phyloP scores from a whole-genome alignment of 2,329 filamentous ascomycete species.

The Aspergillus aculeatinus region DNA sequence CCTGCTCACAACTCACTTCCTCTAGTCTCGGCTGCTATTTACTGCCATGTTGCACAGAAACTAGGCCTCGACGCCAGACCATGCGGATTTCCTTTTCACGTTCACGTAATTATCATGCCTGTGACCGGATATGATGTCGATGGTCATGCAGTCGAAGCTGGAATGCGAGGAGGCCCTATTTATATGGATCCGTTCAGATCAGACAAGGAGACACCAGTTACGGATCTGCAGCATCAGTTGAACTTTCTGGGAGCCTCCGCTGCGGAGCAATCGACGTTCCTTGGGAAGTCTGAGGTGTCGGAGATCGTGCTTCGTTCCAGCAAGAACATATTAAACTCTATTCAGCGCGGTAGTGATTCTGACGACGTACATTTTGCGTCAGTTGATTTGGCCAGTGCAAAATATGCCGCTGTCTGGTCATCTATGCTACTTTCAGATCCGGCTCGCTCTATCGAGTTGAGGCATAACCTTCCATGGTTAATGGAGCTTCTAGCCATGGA shows the following conservation, averaged over 20 bases:
- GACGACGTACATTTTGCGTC: conserved; percentile 27
- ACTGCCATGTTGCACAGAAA: conserved; percentile 72
- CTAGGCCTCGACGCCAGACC: conserved; percentile 74
- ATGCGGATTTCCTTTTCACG: conserved; percentile 80
- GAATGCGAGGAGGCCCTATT: conserved; percentile 55
- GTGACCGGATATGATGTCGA: conserved; percentile 62
- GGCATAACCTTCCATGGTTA: conserved; percentile 64
- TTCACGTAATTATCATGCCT: conserved; percentile 74
- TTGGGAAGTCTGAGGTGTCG: conserved; percentile 63
- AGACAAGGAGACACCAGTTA: conserved; percentile 63
- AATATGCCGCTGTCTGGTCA: conserved; percentile 75
- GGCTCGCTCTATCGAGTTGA: conserved; percentile 51
- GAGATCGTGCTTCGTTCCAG: conserved; percentile 73
- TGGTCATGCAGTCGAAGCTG: conserved; percentile 34
- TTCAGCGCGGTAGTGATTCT: conserved; percentile 53
- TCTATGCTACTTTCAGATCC: conserved; percentile 54
- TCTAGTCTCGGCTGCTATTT: conserved; percentile 83
- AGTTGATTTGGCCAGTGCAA: conserved; percentile 60
- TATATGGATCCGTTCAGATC: conserved; percentile 81
- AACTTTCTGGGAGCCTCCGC: conserved; percentile 49
- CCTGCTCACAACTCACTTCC: conserved; percentile 76
- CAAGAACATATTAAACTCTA: conserved; percentile 75
- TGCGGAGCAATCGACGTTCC: conserved; percentile 49
- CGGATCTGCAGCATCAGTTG: conserved; percentile 61
- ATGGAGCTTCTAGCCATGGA: conserved; percentile 63